These are phyloP conservation scores for Geotrichum reessii DNA, from an alignment of 1,139 yeast species.

Conservation along the genomic window DNA sequence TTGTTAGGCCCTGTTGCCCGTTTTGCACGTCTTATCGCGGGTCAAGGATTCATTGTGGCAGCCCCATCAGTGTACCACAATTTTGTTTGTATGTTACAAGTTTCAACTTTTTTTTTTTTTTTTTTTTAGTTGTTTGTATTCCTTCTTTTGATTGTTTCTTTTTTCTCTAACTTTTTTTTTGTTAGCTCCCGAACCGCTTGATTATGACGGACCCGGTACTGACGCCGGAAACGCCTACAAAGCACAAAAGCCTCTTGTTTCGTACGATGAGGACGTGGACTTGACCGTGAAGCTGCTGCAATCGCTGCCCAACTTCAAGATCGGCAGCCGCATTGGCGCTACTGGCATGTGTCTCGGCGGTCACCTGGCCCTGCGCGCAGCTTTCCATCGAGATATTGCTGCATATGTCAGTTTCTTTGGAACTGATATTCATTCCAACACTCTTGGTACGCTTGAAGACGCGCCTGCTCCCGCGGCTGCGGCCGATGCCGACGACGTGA, in stretches of 20 bases:
- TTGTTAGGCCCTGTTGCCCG: constrained; percentile 61
- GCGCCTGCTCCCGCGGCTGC: constrained; percentile 23
- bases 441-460: constrained; percentile 58
- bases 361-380: constrained; percentile 70
- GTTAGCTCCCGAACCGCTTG: constrained; percentile 53
- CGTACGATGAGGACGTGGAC: constrained; percentile 71
- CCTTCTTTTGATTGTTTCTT: not conserved
- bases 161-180: not conserved
- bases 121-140: not conserved
- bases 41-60: constrained; percentile 72
- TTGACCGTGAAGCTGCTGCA: constrained; percentile 53
- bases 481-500: not conserved
- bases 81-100: constrained; percentile 41
- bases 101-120: not conserved
- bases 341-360: constrained; percentile 90
- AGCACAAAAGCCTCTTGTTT: constrained; percentile 57
- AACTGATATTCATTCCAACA: constrained; percentile 67
- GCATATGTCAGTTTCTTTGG: constrained; percentile 77
- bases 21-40: constrained; percentile 72
- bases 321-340: constrained; percentile 63
- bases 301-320: constrained; percentile 51
- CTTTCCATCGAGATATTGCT: constrained; percentile 57
- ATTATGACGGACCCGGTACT: constrained; percentile 69
- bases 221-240: constrained; percentile 69
- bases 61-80: constrained; percentile 79